phyloP scores from a whole-genome alignment of 129 eudicot species.

The Scalesia atractyloides region DNA sequence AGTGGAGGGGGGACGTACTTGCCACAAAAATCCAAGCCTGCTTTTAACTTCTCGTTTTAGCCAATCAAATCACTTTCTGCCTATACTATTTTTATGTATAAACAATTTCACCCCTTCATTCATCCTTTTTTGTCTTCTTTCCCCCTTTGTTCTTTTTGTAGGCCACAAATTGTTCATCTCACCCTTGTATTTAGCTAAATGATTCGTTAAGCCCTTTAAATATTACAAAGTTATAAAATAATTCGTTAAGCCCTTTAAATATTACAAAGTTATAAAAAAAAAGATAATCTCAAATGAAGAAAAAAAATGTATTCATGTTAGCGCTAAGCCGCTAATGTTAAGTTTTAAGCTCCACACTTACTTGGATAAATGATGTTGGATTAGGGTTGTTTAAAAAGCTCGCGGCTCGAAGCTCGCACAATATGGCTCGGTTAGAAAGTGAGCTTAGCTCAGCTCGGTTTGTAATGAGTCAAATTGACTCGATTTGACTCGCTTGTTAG shows the following conservation, averaged over 20 bases:
- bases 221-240: not conserved
- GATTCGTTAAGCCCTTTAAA: not conserved
- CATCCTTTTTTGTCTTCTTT: slow-evolving; percentile 7
- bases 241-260: too few relatives aligned
- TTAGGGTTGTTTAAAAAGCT: too few relatives aligned
- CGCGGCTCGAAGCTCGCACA: too few relatives aligned
- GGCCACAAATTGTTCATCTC: not conserved
- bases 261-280: too few relatives aligned
- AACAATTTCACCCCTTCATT: slow-evolving; percentile 31
- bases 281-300: not conserved
- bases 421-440: too few relatives aligned
- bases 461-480: too few relatives aligned
- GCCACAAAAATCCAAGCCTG: slow-evolving; percentile 34
- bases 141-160: slow-evolving; percentile 1
- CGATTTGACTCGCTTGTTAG: too few relatives aligned
- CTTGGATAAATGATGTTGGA: not conserved
- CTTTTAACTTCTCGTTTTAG: slow-evolving; percentile 33
- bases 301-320: not conserved
- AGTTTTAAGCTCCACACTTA: not conserved
- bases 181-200: not conserved
- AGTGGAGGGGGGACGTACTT: slow-evolving; percentile 29
- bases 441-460: too few relatives aligned
- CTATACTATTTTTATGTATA: slow-evolving; percentile 20
- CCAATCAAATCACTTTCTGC: slow-evolving; percentile 39
- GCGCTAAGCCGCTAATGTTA: not conserved